phyloP scores from a whole-genome alignment of 1,139 yeast genomes.

The Geotrichum klebahnii region DNA sequence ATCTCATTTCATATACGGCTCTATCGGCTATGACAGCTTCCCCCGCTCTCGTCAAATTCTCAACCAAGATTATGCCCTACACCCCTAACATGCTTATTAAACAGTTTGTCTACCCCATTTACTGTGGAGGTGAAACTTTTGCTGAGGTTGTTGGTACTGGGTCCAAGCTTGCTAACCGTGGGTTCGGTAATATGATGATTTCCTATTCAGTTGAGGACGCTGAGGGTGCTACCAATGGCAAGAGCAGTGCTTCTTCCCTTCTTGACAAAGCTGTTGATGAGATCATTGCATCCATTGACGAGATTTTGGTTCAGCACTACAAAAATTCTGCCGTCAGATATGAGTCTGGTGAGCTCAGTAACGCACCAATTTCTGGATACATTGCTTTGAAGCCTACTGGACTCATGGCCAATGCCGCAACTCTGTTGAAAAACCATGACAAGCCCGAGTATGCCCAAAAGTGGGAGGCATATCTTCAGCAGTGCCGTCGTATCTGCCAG shows the following conservation, averaged over 20 bases:
- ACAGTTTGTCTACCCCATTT: slow-evolving; percentile 70
- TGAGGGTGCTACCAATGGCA: slow-evolving; percentile 56
- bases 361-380: slow-evolving; percentile 38
- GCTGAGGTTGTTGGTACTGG: slow-evolving; percentile 70
- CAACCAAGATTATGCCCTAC: slow-evolving; percentile 38
- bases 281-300: slow-evolving; percentile 55
- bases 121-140: slow-evolving; percentile 86
- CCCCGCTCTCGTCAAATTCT: slow-evolving; percentile 34
- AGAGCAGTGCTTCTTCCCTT: slow-evolving; percentile 43
- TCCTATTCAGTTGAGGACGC: slow-evolving; percentile 91
- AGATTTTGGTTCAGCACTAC: slow-evolving; percentile 72
- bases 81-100: slow-evolving; percentile 69
- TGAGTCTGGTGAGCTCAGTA: slow-evolving; percentile 49
- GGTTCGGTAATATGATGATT: slow-evolving; percentile 90
- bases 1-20: slow-evolving; percentile 26
- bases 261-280: slow-evolving; percentile 63
- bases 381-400: slow-evolving; percentile 93
- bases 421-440: slow-evolving; percentile 62
- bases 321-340: slow-evolving; percentile 39
- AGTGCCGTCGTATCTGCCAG: slow-evolving; percentile 60
- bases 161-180: slow-evolving; percentile 58
- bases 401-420: slow-evolving; percentile 69
- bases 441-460: slow-evolving; percentile 49
- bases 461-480: slow-evolving; percentile 60
- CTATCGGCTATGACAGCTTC: slow-evolving; percentile 36